A percentile compares a stretch with the other conserved stretches of the same genome.
These are phyloP conservation scores for Fusarium poae DNA, from an alignment of 2,329 filamentous ascomycete species.

Conservation along the genomic window DNA sequence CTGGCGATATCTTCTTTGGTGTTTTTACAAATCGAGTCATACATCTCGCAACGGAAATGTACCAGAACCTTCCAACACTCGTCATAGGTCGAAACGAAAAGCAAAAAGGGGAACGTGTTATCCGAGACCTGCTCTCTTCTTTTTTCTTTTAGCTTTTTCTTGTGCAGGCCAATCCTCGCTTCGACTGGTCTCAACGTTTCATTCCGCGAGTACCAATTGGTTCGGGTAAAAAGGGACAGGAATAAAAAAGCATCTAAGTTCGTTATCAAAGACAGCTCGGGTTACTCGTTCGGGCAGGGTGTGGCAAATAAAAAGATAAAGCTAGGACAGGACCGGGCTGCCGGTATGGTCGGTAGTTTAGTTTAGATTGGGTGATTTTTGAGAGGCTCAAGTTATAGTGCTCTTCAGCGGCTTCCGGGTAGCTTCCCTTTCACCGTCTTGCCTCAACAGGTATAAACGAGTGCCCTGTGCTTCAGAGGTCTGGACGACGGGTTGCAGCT, in stretches of 20 bases:
- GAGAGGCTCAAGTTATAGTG: slow-evolving; percentile 23
- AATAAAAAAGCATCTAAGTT: slow-evolving; percentile 1
- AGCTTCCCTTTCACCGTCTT: slow-evolving; percentile 22
- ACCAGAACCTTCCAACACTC: background rate
- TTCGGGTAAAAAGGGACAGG: slow-evolving; percentile 31
- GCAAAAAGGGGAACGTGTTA: background rate
- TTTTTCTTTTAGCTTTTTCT: slow-evolving; percentile 4
- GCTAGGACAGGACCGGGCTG: slow-evolving; percentile 23
- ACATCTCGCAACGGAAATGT: background rate
- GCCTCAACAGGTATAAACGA: slow-evolving; percentile 3
- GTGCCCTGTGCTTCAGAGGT: slow-evolving; percentile 41
- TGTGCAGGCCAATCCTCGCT: slow-evolving; percentile 21
- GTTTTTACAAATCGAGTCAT: slow-evolving; percentile 27
- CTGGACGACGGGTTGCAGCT: slow-evolving; percentile 8
- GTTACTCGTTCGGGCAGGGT: slow-evolving; percentile 37
- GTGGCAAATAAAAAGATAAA: slow-evolving; percentile 10
- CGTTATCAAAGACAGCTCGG: slow-evolving; percentile 38
- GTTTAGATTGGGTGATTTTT: background rate
- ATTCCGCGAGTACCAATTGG: slow-evolving; percentile 37
- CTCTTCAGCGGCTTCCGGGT: slow-evolving; percentile 19
- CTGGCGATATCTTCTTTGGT: slow-evolving; percentile 38
- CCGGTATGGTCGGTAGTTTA: slow-evolving; percentile 13
- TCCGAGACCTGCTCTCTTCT: background rate
- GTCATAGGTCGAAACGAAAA: background rate
- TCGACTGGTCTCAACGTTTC: slow-evolving; percentile 25